A percentile compares a stretch with the other conserved stretches of the same genome.
phyloP scores from a whole-genome alignment of 768 basidiomycete genomes.

The Fomitopsis serialis region DNA sequence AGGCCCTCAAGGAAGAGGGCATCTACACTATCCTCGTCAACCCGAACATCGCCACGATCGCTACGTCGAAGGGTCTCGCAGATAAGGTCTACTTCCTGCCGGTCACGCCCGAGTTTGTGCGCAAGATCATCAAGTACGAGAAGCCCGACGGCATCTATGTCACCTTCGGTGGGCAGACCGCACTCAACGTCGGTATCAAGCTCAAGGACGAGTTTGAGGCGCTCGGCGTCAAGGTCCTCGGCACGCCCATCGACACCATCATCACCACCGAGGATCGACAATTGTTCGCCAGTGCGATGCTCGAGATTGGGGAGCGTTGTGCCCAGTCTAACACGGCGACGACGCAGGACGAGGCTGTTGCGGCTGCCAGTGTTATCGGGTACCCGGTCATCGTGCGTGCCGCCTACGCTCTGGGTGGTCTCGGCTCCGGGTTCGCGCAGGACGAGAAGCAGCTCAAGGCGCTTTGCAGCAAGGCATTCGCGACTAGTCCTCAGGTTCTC shows the following conservation, averaged over 20 bases:
- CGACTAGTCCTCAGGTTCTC: constrained; percentile 96
- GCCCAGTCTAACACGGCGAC: constrained; percentile 87
- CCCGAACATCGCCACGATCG: constrained; percentile 98
- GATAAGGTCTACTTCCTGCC: constrained; percentile 99
- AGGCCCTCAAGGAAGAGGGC: constrained; percentile 97
- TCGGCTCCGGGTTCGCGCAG: constrained; percentile 96
- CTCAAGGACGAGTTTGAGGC: constrained; percentile 93
- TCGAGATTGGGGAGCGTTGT: constrained; percentile 91
- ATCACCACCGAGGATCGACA: constrained; percentile 97
- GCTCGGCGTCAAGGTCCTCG: constrained; percentile 89
- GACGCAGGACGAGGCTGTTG: constrained; percentile 77
- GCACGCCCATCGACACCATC: constrained; percentile 95
- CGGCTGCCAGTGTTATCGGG: constrained; percentile 79
- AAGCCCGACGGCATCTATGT: constrained; percentile 98
- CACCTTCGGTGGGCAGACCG: constrained; percentile 98
- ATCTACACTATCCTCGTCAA: constrained; percentile 99
- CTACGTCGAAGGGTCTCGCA: constrained; percentile 93
- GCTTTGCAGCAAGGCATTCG: constrained; percentile 91
- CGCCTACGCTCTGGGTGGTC: constrained; percentile 92
- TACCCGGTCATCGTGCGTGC: constrained; percentile 97
- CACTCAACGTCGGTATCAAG: constrained; percentile 93
- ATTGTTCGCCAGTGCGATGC: constrained; percentile 92
- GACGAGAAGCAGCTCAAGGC: constrained; percentile 84
- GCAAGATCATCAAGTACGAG: constrained; percentile 98
- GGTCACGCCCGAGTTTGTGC: constrained; percentile 95